Evolutionary conservation across 768 basidiomycete species (phyloP).

Genomic region (Agaricus sinodeliciosus): DNA sequence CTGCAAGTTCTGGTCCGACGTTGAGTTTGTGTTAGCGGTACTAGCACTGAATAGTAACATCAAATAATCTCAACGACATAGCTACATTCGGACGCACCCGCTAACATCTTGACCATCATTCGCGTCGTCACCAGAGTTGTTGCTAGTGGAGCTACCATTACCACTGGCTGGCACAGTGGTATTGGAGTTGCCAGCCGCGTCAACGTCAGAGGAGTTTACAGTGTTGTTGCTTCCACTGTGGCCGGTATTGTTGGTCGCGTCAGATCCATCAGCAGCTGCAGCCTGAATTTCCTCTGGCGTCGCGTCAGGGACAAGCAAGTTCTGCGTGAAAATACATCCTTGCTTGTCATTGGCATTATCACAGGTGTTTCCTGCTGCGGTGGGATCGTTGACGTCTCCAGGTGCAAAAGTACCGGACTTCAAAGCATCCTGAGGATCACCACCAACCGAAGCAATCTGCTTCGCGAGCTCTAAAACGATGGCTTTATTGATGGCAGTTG

Average conservation of each 20-base stretch:
- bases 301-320: constrained; percentile 49
- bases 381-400: constrained; percentile 43
- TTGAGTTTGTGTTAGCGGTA: constrained; percentile 12
- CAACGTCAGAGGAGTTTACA: neutral
- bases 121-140: neutral
- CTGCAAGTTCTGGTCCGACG: constrained; percentile 34
- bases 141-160: constrained; percentile 12
- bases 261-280: constrained; percentile 32
- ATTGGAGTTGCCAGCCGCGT: constrained; percentile 1
- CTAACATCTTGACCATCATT: constrained; percentile 9
- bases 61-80: neutral
- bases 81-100: neutral
- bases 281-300: constrained; percentile 52
- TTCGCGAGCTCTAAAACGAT: constrained; percentile 56
- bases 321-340: constrained; percentile 62
- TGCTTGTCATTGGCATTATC: constrained; percentile 42
- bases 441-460: constrained; percentile 60
- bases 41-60: neutral
- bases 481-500: constrained; percentile 56
- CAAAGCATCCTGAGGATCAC: constrained; percentile 49
- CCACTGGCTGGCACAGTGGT: constrained; percentile 21
- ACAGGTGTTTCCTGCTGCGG: constrained; percentile 50
- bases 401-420: constrained; percentile 59
- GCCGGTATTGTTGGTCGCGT: neutral
- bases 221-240: neutral